Evolutionary conservation across 306 rosid species (phyloP).

Genomic region (Canavalia ensiformis): DNA sequence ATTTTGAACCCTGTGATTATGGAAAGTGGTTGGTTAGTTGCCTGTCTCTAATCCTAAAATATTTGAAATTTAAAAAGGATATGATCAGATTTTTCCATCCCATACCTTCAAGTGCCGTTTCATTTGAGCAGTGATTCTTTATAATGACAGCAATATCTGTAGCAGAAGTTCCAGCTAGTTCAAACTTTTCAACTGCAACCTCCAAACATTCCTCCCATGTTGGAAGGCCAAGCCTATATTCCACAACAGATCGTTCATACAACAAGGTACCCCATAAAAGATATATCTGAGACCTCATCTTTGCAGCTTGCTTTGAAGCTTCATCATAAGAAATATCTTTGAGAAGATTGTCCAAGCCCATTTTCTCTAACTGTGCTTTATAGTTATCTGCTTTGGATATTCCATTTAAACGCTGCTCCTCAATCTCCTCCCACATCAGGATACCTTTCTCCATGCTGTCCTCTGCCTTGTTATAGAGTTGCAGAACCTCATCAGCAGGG

Average conservation of each 20-base stretch:
- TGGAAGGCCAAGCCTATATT: conserved; percentile 72
- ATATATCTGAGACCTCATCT: conserved; percentile 75
- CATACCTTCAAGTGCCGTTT: conserved; percentile 37
- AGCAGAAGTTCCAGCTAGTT: conserved; percentile 86
- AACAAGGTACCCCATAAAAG: conserved; percentile 83
- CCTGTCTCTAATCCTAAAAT: background rate
- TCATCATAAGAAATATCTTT: conserved; percentile 68
- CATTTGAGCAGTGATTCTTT: conserved; percentile 39
- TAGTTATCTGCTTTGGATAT: conserved; percentile 77
- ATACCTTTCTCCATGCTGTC: conserved; percentile 86
- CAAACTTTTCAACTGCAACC: conserved; percentile 87
- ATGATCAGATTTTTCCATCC: background rate
- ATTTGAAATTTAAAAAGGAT: background rate
- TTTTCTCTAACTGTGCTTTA: conserved; percentile 62
- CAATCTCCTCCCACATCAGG: conserved; percentile 83
- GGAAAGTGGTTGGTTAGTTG: background rate
- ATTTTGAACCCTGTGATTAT: conserved; percentile 26
- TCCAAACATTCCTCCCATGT: conserved; percentile 93
- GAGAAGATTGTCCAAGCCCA: conserved; percentile 68
- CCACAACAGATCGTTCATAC: conserved; percentile 89
- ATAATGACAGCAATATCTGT: conserved; percentile 59
- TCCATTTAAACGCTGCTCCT: conserved; percentile 78
- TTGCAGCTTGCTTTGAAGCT: conserved; percentile 77
- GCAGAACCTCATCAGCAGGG: conserved; percentile 74
- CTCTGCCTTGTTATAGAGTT: conserved; percentile 86